Percentiles rank a stretch among this genome's conserved stretches.
Conservation (phyloP, 805 yeast genomes). For the Lipomyces sp. region DNA sequence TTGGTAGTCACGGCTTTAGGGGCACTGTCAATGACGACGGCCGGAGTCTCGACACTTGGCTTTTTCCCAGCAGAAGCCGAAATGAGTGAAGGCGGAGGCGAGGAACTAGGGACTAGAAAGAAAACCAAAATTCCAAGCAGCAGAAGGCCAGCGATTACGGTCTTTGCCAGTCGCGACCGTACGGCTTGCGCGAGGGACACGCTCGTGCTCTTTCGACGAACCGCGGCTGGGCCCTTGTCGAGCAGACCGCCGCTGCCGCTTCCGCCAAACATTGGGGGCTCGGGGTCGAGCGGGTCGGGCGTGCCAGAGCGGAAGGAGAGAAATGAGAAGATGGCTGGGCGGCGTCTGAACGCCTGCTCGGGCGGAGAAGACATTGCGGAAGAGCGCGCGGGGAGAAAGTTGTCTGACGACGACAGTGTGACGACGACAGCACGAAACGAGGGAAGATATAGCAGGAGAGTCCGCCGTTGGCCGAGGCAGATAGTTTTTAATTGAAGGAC, state of each 20-base stretch:
- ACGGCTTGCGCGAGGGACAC: slow-evolving; percentile 19
- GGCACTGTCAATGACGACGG: too few relatives aligned
- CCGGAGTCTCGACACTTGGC: too few relatives aligned
- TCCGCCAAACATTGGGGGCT: neutral
- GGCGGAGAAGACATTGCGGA: slow-evolving; percentile 19
- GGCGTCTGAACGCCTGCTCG: slow-evolving; percentile 19
- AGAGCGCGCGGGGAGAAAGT: slow-evolving; percentile 5
- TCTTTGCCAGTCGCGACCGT: slow-evolving; percentile 25
- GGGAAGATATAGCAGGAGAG: too few relatives aligned
- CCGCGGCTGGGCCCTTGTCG: slow-evolving; percentile 13
- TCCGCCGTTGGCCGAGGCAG: too few relatives aligned
- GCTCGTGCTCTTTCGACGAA: neutral
- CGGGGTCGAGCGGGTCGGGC: neutral
- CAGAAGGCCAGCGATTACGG: slow-evolving; percentile 10
- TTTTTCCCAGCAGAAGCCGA: too few relatives aligned
- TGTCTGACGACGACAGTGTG: slow-evolving; percentile 6
- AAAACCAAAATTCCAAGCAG: slow-evolving; percentile 6
- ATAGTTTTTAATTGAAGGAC: too few relatives aligned
- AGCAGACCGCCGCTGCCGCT: slow-evolving; percentile 11
- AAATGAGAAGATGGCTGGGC: slow-evolving; percentile 25
- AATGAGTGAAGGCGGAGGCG: neutral
- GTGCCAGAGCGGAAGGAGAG: slow-evolving; percentile 21
- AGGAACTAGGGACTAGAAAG: slow-evolving; percentile 8
- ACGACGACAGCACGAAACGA: neutral
- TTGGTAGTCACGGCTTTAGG: neutral